Conservation (phyloP, 2,329 filamentous ascomycete species). For the Trichoderma hamatum region DNA sequence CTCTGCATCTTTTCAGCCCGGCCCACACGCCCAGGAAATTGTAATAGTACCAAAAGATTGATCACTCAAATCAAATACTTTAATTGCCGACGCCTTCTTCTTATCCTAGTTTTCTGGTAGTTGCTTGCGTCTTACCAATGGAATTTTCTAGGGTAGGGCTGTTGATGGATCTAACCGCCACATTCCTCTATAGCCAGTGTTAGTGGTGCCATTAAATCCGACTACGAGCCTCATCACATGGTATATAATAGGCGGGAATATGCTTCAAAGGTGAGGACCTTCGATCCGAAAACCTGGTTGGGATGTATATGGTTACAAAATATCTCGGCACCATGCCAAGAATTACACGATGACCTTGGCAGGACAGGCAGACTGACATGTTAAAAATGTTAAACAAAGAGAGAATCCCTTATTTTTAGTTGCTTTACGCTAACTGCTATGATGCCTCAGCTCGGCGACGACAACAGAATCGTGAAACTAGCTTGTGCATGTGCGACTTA, state of each 20-base stretch:
- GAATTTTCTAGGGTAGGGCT: too few relatives aligned
- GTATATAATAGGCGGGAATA: background rate
- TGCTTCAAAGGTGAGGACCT: background rate
- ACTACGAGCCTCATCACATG: background rate
- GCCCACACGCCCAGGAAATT: background rate
- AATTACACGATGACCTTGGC: too few relatives aligned
- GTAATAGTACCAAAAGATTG: too few relatives aligned
- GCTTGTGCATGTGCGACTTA: background rate
- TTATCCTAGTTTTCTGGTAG: too few relatives aligned
- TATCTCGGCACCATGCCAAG: background rate
- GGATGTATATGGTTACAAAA: constrained; percentile 7
- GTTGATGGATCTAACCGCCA: background rate
- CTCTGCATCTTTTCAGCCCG: too few relatives aligned
- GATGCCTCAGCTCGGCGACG: background rate
- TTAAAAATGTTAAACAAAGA: background rate
- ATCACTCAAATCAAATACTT: too few relatives aligned
- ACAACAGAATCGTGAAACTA: background rate
- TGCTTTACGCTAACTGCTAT: background rate
- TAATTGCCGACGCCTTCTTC: too few relatives aligned
- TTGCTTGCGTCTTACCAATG: too few relatives aligned
- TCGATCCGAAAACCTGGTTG: background rate
- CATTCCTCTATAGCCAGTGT: too few relatives aligned
- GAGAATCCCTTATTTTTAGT: background rate
- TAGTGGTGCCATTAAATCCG: too few relatives aligned
- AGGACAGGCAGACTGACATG: too few relatives aligned